Percentiles rank a stretch among this genome's conserved stretches.
phyloP scores from a whole-genome alignment of 768 basidiomycete species.

The Rhizopogon sp. region DNA sequence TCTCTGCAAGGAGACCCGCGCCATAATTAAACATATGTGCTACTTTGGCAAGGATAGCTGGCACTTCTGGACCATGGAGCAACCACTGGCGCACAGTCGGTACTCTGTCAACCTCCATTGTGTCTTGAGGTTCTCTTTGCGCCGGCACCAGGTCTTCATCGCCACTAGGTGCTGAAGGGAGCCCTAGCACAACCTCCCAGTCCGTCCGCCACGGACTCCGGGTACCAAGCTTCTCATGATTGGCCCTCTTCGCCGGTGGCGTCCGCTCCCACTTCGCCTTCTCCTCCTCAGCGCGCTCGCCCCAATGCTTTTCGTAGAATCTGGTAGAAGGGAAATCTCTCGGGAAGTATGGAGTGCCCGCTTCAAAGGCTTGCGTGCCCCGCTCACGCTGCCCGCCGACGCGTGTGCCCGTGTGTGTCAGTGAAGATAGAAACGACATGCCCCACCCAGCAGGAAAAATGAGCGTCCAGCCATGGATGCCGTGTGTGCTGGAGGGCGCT shows the following conservation, averaged over 20 bases:
- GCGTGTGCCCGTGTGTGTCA: constrained; percentile 78
- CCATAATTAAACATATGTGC: constrained; percentile 35
- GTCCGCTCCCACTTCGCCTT: constrained; percentile 66
- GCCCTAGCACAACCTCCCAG: constrained; percentile 68
- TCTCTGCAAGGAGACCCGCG: constrained; percentile 41
- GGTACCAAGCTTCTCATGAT: constrained; percentile 60
- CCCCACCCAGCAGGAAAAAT: constrained; percentile 86
- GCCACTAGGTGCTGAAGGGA: constrained; percentile 21
- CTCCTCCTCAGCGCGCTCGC: constrained; percentile 47
- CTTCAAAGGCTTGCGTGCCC: constrained; percentile 77
- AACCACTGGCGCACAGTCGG: constrained; percentile 52
- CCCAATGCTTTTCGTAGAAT: constrained; percentile 49
- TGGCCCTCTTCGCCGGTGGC: constrained; percentile 83
- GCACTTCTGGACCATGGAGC: constrained; percentile 51
- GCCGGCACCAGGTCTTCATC: constrained; percentile 44
- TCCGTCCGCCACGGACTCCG: constrained; percentile 72
- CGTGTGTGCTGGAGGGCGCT: constrained; percentile 27
- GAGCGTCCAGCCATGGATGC: constrained; percentile 83
- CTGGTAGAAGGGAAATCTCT: constrained; percentile 65
- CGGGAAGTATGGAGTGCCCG: constrained; percentile 71
- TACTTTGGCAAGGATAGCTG: constrained; percentile 39
- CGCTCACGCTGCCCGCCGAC: constrained; percentile 84
- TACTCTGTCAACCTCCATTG: constrained; percentile 7
- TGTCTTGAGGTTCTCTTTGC: constrained; percentile 42
- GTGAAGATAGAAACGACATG: constrained; percentile 83